These are phyloP conservation scores for Sporothrix protearum DNA, from an alignment of 2,329 filamentous ascomycete genomes.

Conservation along the genomic window DNA sequence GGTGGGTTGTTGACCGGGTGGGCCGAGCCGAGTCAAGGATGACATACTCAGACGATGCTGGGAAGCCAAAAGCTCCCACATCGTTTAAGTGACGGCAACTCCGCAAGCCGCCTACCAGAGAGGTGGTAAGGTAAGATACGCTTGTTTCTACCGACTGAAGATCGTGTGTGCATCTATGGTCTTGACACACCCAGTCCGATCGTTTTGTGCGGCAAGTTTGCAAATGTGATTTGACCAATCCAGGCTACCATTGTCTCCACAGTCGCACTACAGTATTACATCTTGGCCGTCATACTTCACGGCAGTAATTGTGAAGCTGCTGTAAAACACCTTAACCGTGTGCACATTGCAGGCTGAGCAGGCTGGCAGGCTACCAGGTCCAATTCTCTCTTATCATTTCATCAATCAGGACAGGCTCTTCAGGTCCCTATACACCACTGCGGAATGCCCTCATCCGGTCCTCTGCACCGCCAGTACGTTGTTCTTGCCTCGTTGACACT, in stretches of 20 bases:
- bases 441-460: not conserved
- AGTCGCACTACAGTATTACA: not conserved
- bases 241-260: not conserved
- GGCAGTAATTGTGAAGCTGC: too few relatives aligned
- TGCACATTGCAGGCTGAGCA: too few relatives aligned
- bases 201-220: not conserved
- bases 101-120: not conserved
- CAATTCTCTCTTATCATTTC: not conserved
- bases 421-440: not conserved
- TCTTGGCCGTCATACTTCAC: too few relatives aligned
- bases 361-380: too few relatives aligned
- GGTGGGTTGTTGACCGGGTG: not conserved
- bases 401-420: not conserved
- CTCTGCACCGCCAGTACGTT: not conserved
- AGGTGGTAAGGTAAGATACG: not conserved
- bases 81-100: not conserved
- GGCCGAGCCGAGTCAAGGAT: conserved; percentile 19
- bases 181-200: not conserved
- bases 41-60: not conserved
- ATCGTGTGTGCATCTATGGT: not conserved
- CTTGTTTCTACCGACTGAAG: not conserved
- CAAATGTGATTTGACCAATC: not conserved
- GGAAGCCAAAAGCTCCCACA: not conserved
- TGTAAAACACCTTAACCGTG: too few relatives aligned
- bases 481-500: not conserved